Evolutionary conservation across 352 stramenopile genomes (phyloP), one percentile per base, ranked within the genome.

Genomic region (Pythium dissimile): DNA sequence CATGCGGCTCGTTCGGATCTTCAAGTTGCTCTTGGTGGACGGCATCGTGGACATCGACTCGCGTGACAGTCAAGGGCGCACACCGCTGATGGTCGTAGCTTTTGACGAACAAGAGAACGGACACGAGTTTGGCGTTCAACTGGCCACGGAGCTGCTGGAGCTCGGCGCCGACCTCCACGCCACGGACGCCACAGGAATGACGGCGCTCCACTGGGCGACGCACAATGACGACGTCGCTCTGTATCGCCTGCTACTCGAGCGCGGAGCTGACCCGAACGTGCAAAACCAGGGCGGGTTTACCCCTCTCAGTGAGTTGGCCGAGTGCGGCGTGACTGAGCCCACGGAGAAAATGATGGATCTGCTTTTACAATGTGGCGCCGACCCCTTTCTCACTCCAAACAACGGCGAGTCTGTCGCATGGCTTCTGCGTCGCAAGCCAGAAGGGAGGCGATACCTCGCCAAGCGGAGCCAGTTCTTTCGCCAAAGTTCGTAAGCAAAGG

Each of bases 281-380:
- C 32, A 21, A 10, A 42, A 57, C 9, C 7, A 27, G 23, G 7
- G 15, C 13, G 49, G 49, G 34, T 31, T 24, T 23, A 57, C 49
- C 23, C 49, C 49, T 13, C 35, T 57, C 9, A 35, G 15, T 26
- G 23, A 45, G 28, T 12, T 57, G 18, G 23, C 31, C 34, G 49
- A 57, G 44, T 51, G 44, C 27, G 15, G 9, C 2, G 3, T 51
- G 24, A 27, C 12, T 16, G 27, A 39, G 3, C 37, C 13, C 27
- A 27, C 38, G 3, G 26, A 39, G 27, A 16, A 28, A 6, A 39
- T 51, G 44, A 30, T 57, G n/a, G 49, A 57, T 35, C 11, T 42
- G 49, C 49, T 57, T 23, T 24, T 57, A 7, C 28, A 41, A 27
- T 48, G 49, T 35, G 49, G 49, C 26, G 49, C 35, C 34, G 49